Evolutionary conservation across 148 eudicot species (phyloP), one percentile per base, ranked within the genome.

Genomic region (Rhododendron griersonianum): DNA sequence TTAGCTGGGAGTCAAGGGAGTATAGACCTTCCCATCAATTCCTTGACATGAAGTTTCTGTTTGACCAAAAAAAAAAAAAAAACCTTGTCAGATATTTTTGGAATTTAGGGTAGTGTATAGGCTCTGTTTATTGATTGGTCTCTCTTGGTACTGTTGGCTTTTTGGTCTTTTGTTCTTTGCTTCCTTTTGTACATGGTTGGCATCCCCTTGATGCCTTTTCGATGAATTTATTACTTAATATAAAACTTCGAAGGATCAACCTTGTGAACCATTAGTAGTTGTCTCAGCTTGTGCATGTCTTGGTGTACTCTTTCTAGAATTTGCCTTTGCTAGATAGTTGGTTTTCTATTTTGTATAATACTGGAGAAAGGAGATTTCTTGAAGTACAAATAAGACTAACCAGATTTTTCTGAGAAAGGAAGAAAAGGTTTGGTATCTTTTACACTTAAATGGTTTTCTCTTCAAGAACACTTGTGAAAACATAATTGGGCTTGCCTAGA

Each of bases 331-430:
- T 41, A 14, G 78, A 67, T n/a, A 28, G 19, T 83, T 57, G 48
- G 71, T 82, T 83, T 9, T 11, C 23, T 67, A 74, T 83, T 83
- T 83, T 39, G 28, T 39, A 83, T 28, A 28, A 84, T 9, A 84
- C 77, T 71, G 61, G 23, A 47, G 45, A 44, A 44, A 65, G 53
- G 35, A 30, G 13, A 53, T 30, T 81, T 51, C 47, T 53, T 4
- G 25, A 25, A 35, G 71, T 18, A 84, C 81, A 21, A 30, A 50
- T 83, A 47, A 39, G 19, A 25, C 47, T 55, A 45, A 15, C 51
- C 48, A 7, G 21, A n/a, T 65, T 35, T 78, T 78, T 45, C 81
- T 41, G 14, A 50, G 16, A 77, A 78, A 37, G 79, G 37, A 14
- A 78, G 33, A 2, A 76, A 2, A 69, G 33, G 78, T 33, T 48